Evolutionary conservation across 192 early-diverging fungal species (phyloP), one percentile per base, ranked within the genome.

Genomic region (Martensiomyces pterosporus): DNA sequence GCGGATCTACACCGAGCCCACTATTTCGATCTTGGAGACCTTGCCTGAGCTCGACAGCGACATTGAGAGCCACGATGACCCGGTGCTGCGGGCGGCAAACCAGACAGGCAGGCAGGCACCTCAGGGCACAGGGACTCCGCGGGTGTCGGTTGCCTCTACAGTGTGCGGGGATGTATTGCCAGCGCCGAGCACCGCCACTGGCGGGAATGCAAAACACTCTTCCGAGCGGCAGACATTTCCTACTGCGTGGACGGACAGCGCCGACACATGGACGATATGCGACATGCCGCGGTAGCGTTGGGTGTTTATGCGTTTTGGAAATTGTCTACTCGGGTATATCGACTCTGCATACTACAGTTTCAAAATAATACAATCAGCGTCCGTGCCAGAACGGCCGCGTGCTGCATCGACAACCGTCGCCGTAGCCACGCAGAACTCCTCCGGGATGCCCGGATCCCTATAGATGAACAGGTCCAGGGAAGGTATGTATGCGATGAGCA

Each of bases 401-500:
- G 93, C 90, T 10, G 49, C 47, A 15, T 95, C 84, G 21, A 95
- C 59, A 16, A 63, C 76, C 5, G 57, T 48, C 5, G 82, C 82
- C 2, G 79, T 55, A 9, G 92, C 77, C 15, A 77, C 67, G 56
- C 93, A 95, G 43, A 89, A 63, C 37, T 85, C 79, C 27, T 85
- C 81, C 0, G 63, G 60, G 7, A 83, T 78, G 9, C 85, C 89
- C 6, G 93, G 93, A 52, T 95, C 90, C 43, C 93, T 82, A 50
- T 90, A 91, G 15, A 87, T 75, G 55, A 95, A 90, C 55, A 79
- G 45, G 68, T 95, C 90, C 21, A 76, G 75, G 17, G 79, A 77
- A 1, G 84, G 81, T 35, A 92, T 87, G 51, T 91, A 95, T 3
- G 82, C 87, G 34, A 92, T 83, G n/a, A 95, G 72, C 27, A 90